Percentiles rank a stretch among this genome's conserved stretches.
Conservation (phyloP, 768 basidiomycete species). For the Tulasnella sp. region DNA sequence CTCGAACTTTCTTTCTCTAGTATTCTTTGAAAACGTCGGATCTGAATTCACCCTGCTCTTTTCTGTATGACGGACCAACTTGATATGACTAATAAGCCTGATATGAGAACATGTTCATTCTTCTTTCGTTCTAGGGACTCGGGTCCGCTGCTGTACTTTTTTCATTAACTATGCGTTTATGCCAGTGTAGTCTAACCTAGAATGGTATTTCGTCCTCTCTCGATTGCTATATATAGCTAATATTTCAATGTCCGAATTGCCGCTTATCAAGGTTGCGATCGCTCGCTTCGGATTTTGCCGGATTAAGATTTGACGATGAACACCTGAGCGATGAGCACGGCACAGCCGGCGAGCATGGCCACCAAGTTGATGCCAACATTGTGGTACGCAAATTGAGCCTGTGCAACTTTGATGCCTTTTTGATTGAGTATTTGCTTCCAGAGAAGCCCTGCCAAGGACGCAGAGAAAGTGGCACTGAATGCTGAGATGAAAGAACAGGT, state of each 20-base stretch:
- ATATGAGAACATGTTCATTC: background rate
- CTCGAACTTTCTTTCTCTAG: background rate
- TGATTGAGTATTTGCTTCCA: conserved; percentile 70
- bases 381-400: conserved; percentile 49
- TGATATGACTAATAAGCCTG: no score
- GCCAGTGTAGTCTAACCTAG: background rate
- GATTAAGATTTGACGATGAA: conserved; percentile 6
- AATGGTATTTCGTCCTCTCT: background rate
- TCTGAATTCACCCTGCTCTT: background rate
- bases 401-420: conserved; percentile 58
- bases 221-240: background rate
- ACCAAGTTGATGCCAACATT: conserved; percentile 19
- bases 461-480: conserved; percentile 80
- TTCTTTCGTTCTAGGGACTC: no score
- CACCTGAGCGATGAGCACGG: conserved; percentile 20
- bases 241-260: background rate
- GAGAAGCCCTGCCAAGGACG: conserved; percentile 78
- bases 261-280: background rate
- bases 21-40: background rate
- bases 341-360: conserved; percentile 21
- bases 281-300: background rate
- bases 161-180: background rate
- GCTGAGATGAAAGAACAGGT: conserved; percentile 34
- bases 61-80: background rate
- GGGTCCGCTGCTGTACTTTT: background rate